Evolutionary conservation across 768 basidiomycete species (phyloP).

Genomic region (Fistulinella prunicolor): DNA sequence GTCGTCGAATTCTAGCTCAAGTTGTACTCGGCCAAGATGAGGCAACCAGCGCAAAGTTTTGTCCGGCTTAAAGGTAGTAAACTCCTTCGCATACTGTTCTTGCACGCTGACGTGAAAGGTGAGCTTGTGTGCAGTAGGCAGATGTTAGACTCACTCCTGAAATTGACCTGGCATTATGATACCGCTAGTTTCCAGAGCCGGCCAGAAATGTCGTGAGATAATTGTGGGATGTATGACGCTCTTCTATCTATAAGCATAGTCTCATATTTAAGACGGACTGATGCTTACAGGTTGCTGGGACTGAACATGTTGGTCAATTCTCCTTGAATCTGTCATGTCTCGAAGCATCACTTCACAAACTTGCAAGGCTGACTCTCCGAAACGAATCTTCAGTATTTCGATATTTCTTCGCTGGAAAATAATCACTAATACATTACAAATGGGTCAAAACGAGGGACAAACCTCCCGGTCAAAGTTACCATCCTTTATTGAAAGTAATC

Average conservation of each 20-base stretch:
- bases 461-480: slow-evolving; percentile 75
- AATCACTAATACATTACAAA: slow-evolving; percentile 3
- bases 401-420: slow-evolving; percentile 75
- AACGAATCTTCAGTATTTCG: slow-evolving; percentile 92
- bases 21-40: slow-evolving; percentile 78
- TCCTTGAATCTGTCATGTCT: slow-evolving; percentile 93
- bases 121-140: neutral
- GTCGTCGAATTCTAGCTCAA: slow-evolving; percentile 83
- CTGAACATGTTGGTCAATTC: slow-evolving; percentile 87
- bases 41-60: slow-evolving; percentile 89
- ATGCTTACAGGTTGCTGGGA: slow-evolving; percentile 58
- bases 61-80: slow-evolving; percentile 84
- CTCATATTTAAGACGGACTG: neutral
- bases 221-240: slow-evolving; percentile 82
- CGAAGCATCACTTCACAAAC: slow-evolving; percentile 98
- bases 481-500: slow-evolving; percentile 75
- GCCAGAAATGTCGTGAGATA: slow-evolving; percentile 96
- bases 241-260: slow-evolving; percentile 34
- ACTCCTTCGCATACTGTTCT: slow-evolving; percentile 73
- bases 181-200: slow-evolving; percentile 67
- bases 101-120: slow-evolving; percentile 51
- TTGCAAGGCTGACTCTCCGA: slow-evolving; percentile 89
- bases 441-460: neutral
- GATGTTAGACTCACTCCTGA: slow-evolving; percentile 50
- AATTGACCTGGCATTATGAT: slow-evolving; percentile 86